Conservation (phyloP, 2,329 filamentous ascomycete genomes). For the Pleurostoma richardsiae region DNA sequence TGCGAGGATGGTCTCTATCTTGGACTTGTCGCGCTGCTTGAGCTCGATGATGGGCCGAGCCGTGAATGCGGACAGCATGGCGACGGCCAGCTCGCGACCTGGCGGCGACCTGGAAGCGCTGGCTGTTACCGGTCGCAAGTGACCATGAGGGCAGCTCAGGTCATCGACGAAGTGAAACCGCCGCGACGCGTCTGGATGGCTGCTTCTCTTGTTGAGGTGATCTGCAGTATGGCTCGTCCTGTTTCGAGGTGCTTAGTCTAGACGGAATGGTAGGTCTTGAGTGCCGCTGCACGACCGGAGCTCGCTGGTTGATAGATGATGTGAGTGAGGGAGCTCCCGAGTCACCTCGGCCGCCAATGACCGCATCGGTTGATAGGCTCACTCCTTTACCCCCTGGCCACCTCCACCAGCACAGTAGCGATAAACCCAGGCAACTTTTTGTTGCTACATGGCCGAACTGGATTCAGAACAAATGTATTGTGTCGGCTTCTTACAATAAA, state of each 20-base stretch:
- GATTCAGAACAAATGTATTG: no score
- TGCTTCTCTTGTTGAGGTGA: no score
- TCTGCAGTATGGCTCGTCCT: no score
- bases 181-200: no score
- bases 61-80: slow-evolving; percentile 96
- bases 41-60: slow-evolving; percentile 97
- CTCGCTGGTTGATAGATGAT: neutral
- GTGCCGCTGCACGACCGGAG: no score
- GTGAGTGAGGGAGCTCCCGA: neutral
- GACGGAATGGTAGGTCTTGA: no score
- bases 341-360: neutral
- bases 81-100: slow-evolving; percentile 34
- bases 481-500: no score
- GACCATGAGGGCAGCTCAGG: neutral
- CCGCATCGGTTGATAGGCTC: neutral
- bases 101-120: neutral
- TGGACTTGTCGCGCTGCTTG: slow-evolving; percentile 89
- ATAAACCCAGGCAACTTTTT: no score
- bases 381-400: slow-evolving; percentile 32
- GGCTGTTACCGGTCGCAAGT: neutral
- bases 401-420: slow-evolving; percentile 44
- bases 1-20: slow-evolving; percentile 91
- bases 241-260: no score
- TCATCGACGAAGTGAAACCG: no score
- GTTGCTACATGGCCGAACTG: no score